These are phyloP conservation scores for Phytophthora cactorum DNA, from an alignment of 352 stramenopile species.

Conservation along the genomic window DNA sequence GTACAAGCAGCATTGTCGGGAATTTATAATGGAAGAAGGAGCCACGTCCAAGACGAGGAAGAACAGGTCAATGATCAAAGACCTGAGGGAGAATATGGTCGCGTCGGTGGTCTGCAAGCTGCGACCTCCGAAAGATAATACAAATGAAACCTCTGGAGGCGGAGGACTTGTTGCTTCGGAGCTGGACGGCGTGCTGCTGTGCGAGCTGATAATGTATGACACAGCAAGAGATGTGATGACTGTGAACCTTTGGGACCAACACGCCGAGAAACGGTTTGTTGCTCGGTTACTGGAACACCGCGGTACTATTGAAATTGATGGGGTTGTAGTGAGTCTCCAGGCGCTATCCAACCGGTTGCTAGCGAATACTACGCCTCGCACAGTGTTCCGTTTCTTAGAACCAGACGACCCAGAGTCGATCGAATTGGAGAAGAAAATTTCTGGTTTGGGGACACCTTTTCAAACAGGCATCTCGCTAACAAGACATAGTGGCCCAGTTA, in stretches of 20 bases:
- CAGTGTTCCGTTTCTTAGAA: conserved; percentile 46
- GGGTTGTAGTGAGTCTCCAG: conserved; percentile 58
- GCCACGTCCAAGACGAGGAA: conserved; percentile 3
- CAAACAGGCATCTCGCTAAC: not conserved
- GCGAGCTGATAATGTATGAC: conserved; percentile 60
- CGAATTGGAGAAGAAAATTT: conserved; percentile 31
- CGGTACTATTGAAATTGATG: conserved; percentile 41
- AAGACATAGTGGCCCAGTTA: not conserved
- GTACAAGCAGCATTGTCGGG: conserved; percentile 62
- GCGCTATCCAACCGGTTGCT: conserved; percentile 52
- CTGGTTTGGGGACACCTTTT: not conserved
- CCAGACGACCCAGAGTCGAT: conserved; percentile 29
- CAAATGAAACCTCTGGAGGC: not conserved
- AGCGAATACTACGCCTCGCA: conserved; percentile 65
- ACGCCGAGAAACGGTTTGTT: conserved; percentile 57
- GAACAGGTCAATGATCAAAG: conserved; percentile 40
- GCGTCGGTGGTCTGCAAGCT: conserved; percentile 54
- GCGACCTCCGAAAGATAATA: conserved; percentile 1
- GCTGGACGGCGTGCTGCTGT: conserved; percentile 49
- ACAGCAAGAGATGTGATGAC: conserved; percentile 43
- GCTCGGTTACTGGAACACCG: conserved; percentile 45
- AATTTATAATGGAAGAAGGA: conserved; percentile 34
- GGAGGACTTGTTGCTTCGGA: conserved; percentile 22
- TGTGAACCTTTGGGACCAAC: conserved; percentile 73
- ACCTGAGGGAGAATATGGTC: conserved; percentile 68